Percentiles rank a stretch among this genome's conserved stretches.
Conservation (phyloP, 208 protist species). For the Acanthamoeba polyphaga region DNA sequence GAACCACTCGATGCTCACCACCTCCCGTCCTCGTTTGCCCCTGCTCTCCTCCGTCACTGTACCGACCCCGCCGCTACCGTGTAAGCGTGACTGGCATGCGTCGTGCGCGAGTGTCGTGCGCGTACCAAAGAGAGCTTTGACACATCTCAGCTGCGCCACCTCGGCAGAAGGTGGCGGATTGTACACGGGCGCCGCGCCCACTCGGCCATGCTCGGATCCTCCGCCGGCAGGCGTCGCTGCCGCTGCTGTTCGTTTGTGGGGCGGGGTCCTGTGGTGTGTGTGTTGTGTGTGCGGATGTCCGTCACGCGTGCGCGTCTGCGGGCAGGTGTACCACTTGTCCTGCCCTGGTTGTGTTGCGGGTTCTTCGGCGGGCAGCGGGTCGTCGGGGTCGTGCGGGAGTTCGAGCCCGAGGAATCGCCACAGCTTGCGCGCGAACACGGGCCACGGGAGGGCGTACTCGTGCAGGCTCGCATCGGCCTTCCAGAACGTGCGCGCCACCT, state of each 20-base stretch:
- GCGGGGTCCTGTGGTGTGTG: neutral
- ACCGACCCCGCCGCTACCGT: neutral
- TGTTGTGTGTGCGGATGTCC: no score
- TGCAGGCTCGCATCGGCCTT: neutral
- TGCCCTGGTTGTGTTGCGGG: neutral
- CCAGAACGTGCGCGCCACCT: conserved; percentile 22
- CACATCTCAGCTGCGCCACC: conserved; percentile 38
- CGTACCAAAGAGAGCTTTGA: conserved; percentile 42
- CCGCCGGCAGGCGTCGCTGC: neutral
- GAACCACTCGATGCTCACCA: conserved; percentile 70
- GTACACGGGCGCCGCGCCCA: neutral
- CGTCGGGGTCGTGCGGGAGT: conserved; percentile 37
- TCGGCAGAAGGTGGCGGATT: neutral
- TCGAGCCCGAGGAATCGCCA: conserved; percentile 20
- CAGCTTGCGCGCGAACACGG: conserved; percentile 37
- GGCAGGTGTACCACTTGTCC: neutral
- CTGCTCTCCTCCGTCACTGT: conserved; percentile 44
- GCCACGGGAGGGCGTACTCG: conserved; percentile 25
- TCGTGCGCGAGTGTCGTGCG: neutral
- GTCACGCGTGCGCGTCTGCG: neutral
- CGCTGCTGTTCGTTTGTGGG: neutral
- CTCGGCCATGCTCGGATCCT: neutral
- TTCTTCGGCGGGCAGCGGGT: neutral
- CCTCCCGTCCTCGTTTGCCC: conserved; percentile 4
- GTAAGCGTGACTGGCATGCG: neutral